Evolutionary conservation across 345 rosid genomes (phyloP).

Genomic region (Odontarrhena argentea): DNA sequence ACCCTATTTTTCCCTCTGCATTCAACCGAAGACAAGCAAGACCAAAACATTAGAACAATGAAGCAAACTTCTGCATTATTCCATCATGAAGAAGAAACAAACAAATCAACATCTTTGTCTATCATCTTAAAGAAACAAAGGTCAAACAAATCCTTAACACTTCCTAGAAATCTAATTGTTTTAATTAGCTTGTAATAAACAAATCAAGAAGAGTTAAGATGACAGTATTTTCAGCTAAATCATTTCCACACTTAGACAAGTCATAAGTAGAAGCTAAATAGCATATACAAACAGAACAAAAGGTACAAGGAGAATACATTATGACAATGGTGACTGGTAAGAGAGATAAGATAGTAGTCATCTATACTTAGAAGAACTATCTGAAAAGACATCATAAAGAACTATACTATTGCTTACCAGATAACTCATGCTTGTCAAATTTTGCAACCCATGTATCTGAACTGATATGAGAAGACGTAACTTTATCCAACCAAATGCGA

Average conservation of each 20-base stretch:
- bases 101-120: not conserved
- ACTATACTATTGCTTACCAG: constrained; percentile 49
- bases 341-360: not conserved
- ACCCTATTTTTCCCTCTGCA: constrained; percentile 36
- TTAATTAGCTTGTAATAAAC: not conserved
- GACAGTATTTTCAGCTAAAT: not conserved
- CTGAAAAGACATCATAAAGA: not conserved
- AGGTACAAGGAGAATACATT: not conserved
- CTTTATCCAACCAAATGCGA: constrained; percentile 71
- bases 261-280: not conserved
- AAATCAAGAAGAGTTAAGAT: not conserved
- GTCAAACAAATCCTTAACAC: not conserved
- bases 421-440: constrained; percentile 76
- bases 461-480: constrained; percentile 54
- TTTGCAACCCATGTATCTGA: constrained; percentile 70
- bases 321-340: constrained; percentile 3
- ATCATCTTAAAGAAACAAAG: not conserved
- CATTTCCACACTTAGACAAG: not conserved
- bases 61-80: not conserved
- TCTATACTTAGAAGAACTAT: not conserved
- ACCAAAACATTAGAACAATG: constrained; percentile 11
- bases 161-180: constrained; percentile 4
- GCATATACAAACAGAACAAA: not conserved
- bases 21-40: constrained; percentile 14
- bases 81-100: not conserved